Percentiles rank a stretch among this genome's conserved stretches.
Evolutionary conservation across 208 protist genomes (phyloP).

Genomic region (Tritrichomonas musculus): DNA sequence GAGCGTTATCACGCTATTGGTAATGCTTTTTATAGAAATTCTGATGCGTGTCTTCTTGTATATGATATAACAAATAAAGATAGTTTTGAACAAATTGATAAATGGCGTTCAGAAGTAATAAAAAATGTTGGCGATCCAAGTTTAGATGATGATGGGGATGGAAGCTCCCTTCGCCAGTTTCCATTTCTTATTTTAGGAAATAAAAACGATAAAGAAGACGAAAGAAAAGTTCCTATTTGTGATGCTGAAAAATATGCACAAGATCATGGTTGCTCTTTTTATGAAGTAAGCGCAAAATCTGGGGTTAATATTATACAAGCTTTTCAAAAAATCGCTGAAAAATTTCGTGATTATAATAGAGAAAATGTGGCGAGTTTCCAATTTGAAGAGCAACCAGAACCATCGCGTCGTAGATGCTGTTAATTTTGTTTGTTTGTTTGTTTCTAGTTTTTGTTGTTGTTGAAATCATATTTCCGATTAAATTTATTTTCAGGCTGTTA

Average conservation of each 20-base stretch:
- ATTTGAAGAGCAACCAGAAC: neutral
- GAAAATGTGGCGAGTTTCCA: neutral
- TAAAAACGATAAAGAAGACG: constrained; percentile 91
- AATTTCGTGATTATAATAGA: neutral
- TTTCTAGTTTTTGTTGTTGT: neutral
- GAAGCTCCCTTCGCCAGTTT: constrained; percentile 63
- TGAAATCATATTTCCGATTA: neutral
- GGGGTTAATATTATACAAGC: neutral
- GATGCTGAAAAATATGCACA: neutral
- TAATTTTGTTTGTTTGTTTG: neutral
- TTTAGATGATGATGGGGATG: constrained; percentile 63
- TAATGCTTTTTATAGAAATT: constrained; percentile 95
- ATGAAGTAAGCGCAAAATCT: neutral
- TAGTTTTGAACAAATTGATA: constrained; percentile 70
- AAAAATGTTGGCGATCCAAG: constrained; percentile 51
- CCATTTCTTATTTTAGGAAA: constrained; percentile 97
- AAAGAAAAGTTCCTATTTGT: constrained; percentile 34
- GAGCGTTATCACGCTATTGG: constrained; percentile 97
- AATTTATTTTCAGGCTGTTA: neutral
- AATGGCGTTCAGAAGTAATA: constrained; percentile 64
- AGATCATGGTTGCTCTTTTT: neutral
- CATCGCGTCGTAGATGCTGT: neutral
- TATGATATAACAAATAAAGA: constrained; percentile 58
- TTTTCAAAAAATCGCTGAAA: neutral
- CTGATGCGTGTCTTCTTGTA: constrained; percentile 88